Percentiles rank a stretch among this genome's conserved stretches.
Evolutionary conservation across 805 yeast genomes (phyloP).

Genomic region (Brettanomyces nanus): DNA sequence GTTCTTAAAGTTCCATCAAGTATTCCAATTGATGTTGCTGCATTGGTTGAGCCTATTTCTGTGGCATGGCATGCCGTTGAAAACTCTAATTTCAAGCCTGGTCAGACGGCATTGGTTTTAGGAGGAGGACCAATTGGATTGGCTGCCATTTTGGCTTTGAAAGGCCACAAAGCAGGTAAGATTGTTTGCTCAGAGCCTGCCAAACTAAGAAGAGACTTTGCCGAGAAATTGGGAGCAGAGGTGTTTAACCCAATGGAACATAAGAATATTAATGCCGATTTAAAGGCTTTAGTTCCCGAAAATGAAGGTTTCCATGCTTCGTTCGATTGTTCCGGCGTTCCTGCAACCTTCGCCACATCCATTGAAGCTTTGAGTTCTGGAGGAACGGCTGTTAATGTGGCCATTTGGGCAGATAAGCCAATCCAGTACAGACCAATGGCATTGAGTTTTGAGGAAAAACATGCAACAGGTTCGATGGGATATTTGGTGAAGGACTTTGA

Average conservation of each 20-base stretch:
- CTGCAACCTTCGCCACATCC: conserved; percentile 44
- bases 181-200: conserved; percentile 60
- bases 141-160: conserved; percentile 44
- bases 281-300: conserved; percentile 31
- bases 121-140: conserved; percentile 63
- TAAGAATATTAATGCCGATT: conserved; percentile 29
- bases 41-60: conserved; percentile 49
- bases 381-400: conserved; percentile 56
- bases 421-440: conserved; percentile 48
- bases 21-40: conserved; percentile 31
- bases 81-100: conserved; percentile 34
- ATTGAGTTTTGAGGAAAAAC: conserved; percentile 46
- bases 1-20: conserved; percentile 26
- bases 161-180: conserved; percentile 38
- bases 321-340: conserved; percentile 50
- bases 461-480: conserved; percentile 53
- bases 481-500: conserved; percentile 49
- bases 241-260: conserved; percentile 42
- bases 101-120: conserved; percentile 43
- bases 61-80: conserved; percentile 58
- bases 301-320: conserved; percentile 40
- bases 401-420: conserved; percentile 53
- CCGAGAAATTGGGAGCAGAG: conserved; percentile 39
- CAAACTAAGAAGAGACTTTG: conserved; percentile 50
- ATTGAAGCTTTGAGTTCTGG: conserved; percentile 40